Percentiles rank a stretch among this genome's conserved stretches.
Conservation (phyloP, 2,329 filamentous ascomycete species). For the Rhinocladiella similis region DNA sequence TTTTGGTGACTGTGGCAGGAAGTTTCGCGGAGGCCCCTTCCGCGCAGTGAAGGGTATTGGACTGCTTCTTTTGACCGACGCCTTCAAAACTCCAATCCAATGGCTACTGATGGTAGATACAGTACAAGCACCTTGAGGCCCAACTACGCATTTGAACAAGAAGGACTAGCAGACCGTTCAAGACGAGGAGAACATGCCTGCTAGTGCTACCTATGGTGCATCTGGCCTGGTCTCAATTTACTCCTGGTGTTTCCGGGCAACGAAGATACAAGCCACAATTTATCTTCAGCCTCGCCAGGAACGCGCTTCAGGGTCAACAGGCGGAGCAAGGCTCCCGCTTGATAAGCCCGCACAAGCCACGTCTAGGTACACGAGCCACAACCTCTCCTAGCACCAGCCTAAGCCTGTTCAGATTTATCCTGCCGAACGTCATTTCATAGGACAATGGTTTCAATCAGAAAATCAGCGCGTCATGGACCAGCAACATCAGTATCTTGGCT, state of each 20-base stretch:
- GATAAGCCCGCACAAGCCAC: not conserved
- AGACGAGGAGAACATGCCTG: no score
- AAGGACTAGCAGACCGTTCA: no score
- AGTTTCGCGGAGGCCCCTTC: not conserved
- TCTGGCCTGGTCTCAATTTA: no score
- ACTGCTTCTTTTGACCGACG: not conserved
- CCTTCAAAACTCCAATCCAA: not conserved
- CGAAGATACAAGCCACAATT: not conserved
- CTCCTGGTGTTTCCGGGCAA: not conserved
- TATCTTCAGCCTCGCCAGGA: not conserved
- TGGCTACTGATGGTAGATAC: not conserved
- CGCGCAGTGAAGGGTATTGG: not conserved
- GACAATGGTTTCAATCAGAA: not conserved
- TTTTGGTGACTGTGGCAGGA: conserved; percentile 3
- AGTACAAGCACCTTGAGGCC: no score
- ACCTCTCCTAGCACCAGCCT: no score
- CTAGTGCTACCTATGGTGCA: no score
- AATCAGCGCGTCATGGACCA: conserved; percentile 2
- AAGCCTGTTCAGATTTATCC: no score
- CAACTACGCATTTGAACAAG: no score
- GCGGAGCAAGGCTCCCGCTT: not conserved
- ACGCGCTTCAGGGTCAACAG: not conserved
- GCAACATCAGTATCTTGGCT: no score
- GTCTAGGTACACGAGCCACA: no score
- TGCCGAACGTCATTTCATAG: not conserved